Base-by-base conservation (phyloP, 2,329 filamentous ascomycete genomes). In the Aspergillus sclerotialis region DNA sequence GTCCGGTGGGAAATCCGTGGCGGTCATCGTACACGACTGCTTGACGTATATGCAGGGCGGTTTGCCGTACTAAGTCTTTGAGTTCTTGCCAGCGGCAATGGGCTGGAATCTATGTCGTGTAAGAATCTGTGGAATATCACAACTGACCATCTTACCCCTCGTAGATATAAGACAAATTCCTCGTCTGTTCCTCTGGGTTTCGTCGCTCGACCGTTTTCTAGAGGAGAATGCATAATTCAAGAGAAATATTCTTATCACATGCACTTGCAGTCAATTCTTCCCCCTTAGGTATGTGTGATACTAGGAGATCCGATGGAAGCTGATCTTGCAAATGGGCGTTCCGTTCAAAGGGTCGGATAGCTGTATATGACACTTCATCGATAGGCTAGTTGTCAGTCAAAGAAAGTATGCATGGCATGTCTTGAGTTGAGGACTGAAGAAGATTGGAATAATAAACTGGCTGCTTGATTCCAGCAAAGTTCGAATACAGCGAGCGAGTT, bases 41-140 rank as follows among this genome's bases (percentile, higher is more conserved):
- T 38, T 66, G 61, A 21, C 62, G 60, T 35, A 66, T 65, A 42
- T 66, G 63, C 27, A 61, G 38, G 18, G 63, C 63, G 15, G 61
- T 65, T 41, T 66, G 61, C 13, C 63, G 63, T 12, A 66, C 58
- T n/a, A 65, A 43, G 36, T 66, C 63, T 36, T 66, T 66, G 26
- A 66, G 42, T 44, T 66, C 63, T 44, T 66, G 63, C 63, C 63
- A 66, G 37, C 63, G 61, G 36, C 63, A 65, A 38, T 64, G 61
- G 8, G 58, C 47, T 32, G 63, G 63, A 33, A 66, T 61, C 63
- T 66, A 27, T 11, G 21, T 37, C 8, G 32, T 38, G 45, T 44
- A 46, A 48, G 30, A 36, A 21, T 15, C 30, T 19, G 12, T 17
- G 2, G 19, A n/a, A 15, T 10, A 25, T 8, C 13, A 14, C 12